Conservation (phyloP, 2,329 filamentous ascomycete genomes). For the Diaporthe aspalathi region DNA sequence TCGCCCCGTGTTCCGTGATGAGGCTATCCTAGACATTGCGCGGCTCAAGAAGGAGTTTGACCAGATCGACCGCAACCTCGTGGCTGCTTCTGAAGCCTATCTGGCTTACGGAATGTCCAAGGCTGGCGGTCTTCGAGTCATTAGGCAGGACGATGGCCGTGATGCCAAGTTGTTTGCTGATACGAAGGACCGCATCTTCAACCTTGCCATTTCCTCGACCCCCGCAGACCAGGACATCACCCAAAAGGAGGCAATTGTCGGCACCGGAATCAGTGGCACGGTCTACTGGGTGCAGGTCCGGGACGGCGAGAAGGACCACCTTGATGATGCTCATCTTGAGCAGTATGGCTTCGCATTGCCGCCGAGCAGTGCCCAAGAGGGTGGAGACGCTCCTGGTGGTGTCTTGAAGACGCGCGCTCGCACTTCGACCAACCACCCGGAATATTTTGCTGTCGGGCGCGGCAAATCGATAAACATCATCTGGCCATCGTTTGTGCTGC, state of each 20-base stretch:
- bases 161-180: conserved; percentile 93
- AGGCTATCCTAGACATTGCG: conserved; percentile 91
- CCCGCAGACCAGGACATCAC: conserved; percentile 64
- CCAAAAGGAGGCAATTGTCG: conserved; percentile 85
- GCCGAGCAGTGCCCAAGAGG: conserved; percentile 85
- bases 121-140: conserved; percentile 90
- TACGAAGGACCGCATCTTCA: conserved; percentile 94
- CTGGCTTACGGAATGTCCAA: conserved; percentile 96
- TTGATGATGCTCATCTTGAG: conserved; percentile 83
- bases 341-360: conserved; percentile 90
- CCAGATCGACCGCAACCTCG: conserved; percentile 93
- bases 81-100: conserved; percentile 88
- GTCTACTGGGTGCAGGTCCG: conserved; percentile 95
- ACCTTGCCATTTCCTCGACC: conserved; percentile 83
- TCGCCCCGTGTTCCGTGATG: conserved; percentile 76
- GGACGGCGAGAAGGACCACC: conserved; percentile 80
- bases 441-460: conserved; percentile 94
- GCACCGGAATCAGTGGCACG: conserved; percentile 92
- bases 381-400: conserved; percentile 84
- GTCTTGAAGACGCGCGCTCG: conserved; percentile 96
- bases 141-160: conserved; percentile 91
- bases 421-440: conserved; percentile 86
- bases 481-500: conserved; percentile 72
- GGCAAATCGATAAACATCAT: conserved; percentile 97
- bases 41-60: conserved; percentile 98